A percentile compares a stretch with the other conserved stretches of the same genome.
These are phyloP conservation scores for Creolimax fragrantissima DNA, from an alignment of 78 protist species.

Conservation along the genomic window DNA sequence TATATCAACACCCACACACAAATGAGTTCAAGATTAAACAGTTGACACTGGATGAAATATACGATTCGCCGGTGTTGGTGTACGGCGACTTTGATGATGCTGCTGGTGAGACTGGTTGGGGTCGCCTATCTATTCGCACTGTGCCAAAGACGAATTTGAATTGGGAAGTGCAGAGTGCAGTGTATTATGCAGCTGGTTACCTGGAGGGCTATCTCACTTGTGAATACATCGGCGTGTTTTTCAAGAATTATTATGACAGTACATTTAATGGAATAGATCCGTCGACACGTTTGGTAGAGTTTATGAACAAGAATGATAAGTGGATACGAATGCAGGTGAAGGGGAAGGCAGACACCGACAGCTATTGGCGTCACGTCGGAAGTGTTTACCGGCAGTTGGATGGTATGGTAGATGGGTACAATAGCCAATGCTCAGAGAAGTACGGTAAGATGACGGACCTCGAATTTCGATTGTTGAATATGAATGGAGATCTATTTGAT, in stretches of 20 bases:
- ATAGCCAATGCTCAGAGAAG: neutral
- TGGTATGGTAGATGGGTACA: constrained; percentile 9
- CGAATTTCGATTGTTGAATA: neutral
- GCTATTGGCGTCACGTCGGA: neutral
- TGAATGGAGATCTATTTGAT: neutral
- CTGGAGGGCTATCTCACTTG: neutral
- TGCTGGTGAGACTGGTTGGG: neutral
- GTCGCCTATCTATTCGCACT: neutral
- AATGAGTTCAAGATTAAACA: neutral
- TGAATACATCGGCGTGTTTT: neutral
- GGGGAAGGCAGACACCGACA: neutral
- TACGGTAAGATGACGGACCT: neutral
- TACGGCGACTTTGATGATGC: neutral
- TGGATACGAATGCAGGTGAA: neutral
- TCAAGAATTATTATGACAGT: neutral
- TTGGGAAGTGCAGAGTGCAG: neutral
- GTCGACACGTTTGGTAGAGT: neutral
- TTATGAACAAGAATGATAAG: neutral
- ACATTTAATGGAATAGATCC: neutral
- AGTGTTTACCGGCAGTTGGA: neutral
- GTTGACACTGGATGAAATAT: neutral
- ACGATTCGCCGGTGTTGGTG: neutral
- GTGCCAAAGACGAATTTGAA: neutral
- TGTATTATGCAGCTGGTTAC: neutral
- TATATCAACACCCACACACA: neutral